Conservation (phyloP, 768 basidiomycete species). For the Phallus indusiatus region DNA sequence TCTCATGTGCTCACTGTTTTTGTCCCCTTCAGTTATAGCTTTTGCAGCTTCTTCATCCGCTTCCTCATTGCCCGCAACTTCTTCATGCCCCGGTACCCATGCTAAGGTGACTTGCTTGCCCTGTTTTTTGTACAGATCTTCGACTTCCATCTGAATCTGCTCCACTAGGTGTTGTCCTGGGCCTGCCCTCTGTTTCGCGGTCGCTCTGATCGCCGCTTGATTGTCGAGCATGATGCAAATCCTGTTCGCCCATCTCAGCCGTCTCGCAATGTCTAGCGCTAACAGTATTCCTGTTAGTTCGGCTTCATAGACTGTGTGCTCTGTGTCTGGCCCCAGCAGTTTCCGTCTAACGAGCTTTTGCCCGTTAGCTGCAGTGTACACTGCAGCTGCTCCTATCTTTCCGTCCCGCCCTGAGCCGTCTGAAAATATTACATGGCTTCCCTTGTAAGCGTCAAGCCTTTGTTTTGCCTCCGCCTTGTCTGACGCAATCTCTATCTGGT, state of each 20-base stretch:
- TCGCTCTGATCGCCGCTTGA: background rate
- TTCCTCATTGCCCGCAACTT: background rate
- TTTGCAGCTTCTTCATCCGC: too few species aligned
- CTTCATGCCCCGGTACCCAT: background rate
- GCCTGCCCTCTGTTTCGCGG: too few species aligned
- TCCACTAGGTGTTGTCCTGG: too few species aligned
- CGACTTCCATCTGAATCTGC: constrained; percentile 6
- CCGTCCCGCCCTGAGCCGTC: constrained; percentile 8
- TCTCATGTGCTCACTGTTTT: too few species aligned
- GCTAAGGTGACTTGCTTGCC: background rate
- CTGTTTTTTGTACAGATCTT: background rate
- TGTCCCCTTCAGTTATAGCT: too few species aligned
- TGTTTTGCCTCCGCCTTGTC: constrained; percentile 1
- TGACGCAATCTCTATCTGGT: background rate
- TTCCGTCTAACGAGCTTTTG: background rate
- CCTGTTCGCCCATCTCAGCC: too few species aligned
- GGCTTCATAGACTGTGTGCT: constrained; percentile 8
- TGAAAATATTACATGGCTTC: background rate
- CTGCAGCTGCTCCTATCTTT: constrained; percentile 5
- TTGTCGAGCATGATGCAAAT: background rate
- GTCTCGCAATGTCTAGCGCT: background rate
- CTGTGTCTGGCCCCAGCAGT: background rate
- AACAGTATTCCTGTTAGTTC: constrained; percentile 1
- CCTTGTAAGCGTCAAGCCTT: too few species aligned
- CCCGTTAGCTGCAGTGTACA: background rate